phyloP scores from a whole-genome alignment of 1,284 basidiomycete species.

The Cryptococcus sp. region DNA sequence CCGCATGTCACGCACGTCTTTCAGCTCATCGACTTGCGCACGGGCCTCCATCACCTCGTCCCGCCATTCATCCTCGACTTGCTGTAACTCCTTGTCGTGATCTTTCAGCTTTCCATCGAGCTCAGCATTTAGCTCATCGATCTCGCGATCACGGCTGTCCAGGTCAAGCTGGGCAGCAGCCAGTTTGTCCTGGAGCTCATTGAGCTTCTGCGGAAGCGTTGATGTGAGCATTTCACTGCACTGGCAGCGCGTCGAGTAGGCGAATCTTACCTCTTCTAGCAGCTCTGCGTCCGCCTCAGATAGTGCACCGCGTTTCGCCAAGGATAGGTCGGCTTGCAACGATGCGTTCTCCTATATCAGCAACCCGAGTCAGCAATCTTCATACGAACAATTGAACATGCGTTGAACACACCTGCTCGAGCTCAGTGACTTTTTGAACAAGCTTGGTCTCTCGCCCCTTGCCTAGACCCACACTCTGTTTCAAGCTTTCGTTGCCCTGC shows the following conservation, averaged over 20 bases:
- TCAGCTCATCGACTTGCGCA: slow-evolving; percentile 49
- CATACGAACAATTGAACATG: neutral
- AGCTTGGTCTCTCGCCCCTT: slow-evolving; percentile 66
- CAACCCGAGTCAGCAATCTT: neutral
- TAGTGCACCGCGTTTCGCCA: slow-evolving; percentile 35
- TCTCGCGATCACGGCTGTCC: slow-evolving; percentile 50
- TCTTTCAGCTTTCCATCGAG: slow-evolving; percentile 47
- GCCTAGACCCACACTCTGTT: slow-evolving; percentile 31
- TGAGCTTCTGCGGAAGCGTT: slow-evolving; percentile 31
- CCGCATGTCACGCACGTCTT: slow-evolving; percentile 32
- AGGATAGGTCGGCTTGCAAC: slow-evolving; percentile 45
- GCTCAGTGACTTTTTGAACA: slow-evolving; percentile 58
- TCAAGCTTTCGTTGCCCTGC: slow-evolving; percentile 53
- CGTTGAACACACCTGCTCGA: slow-evolving; percentile 62
- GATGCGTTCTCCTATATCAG: slow-evolving; percentile 43
- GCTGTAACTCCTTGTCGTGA: slow-evolving; percentile 47
- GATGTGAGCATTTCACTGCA: neutral
- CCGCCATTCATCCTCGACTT: slow-evolving; percentile 50
- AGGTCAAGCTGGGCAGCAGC: slow-evolving; percentile 50
- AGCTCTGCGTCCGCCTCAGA: slow-evolving; percentile 36
- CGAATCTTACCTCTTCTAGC: slow-evolving; percentile 43
- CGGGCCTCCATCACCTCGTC: slow-evolving; percentile 49
- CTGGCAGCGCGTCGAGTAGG: too few relatives aligned
- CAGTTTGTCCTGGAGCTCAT: slow-evolving; percentile 50
- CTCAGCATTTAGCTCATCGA: slow-evolving; percentile 52